phyloP scores from a whole-genome alignment of 768 basidiomycete species.

The Chalciporus chontae region DNA sequence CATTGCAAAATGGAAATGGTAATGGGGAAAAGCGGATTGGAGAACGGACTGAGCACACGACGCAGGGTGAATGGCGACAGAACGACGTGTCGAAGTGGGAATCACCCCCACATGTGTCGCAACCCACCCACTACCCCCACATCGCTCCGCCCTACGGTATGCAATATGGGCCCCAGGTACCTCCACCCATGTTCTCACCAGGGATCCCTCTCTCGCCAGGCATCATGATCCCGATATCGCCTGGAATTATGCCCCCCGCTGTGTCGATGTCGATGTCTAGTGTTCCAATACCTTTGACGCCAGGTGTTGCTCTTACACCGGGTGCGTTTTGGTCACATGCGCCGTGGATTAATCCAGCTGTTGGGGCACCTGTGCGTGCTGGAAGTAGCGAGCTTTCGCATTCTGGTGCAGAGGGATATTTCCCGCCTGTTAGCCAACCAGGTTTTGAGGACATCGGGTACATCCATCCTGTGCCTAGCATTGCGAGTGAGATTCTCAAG shows the following conservation, averaged over 20 bases:
- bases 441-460: conserved; percentile 33
- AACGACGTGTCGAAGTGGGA: conserved; percentile 5
- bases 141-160: conserved; percentile 16
- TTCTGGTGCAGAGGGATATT: conserved; percentile 34
- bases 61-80: conserved; percentile 8
- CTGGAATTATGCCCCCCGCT: conserved; percentile 20
- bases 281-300: conserved; percentile 25
- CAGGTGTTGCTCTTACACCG: conserved; percentile 43
- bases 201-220: conserved; percentile 31
- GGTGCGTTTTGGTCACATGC: conserved; percentile 68
- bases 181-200: conserved; percentile 27
- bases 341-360: conserved; percentile 55
- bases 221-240: conserved; percentile 26
- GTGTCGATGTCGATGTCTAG: conserved; percentile 19
- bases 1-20: conserved; percentile 17
- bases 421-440: conserved; percentile 36
- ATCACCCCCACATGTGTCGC: conserved; percentile 5
- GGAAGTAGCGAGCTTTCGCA: conserved; percentile 6
- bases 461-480: conserved; percentile 39
- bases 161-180: conserved; percentile 21
- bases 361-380: conserved; percentile 53
- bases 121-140: conserved; percentile 9
- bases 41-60: background rate
- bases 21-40: conserved; percentile 4
- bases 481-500: conserved; percentile 38